A percentile compares a stretch with the other conserved stretches of the same genome.
These are phyloP conservation scores for Pseudopyricularia javanii DNA, from an alignment of 2,329 filamentous ascomycete genomes.

Conservation along the genomic window DNA sequence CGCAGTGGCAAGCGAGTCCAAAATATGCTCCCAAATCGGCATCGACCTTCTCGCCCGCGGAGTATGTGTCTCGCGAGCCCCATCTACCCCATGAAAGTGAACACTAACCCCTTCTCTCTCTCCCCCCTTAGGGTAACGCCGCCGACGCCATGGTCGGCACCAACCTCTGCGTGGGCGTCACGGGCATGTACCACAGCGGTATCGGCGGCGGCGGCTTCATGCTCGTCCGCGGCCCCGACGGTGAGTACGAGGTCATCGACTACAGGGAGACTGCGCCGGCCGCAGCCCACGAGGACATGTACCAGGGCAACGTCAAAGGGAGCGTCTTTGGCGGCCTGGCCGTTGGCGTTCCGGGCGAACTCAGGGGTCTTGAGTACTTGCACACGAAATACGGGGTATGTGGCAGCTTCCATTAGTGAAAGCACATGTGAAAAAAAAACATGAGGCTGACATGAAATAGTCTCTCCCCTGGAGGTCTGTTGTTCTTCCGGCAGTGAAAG, in stretches of 20 bases:
- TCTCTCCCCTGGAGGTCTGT: constrained; percentile 57
- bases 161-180: constrained; percentile 62
- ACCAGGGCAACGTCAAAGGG: constrained; percentile 51
- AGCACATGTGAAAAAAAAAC: not conserved
- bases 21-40: constrained; percentile 58
- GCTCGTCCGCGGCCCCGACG: constrained; percentile 60
- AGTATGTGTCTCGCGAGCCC: not conserved
- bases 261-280: constrained; percentile 82
- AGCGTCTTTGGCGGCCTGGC: constrained; percentile 65
- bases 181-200: constrained; percentile 68
- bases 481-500: constrained; percentile 58
- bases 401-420: not conserved
- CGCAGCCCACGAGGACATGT: constrained; percentile 78
- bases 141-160: constrained; percentile 66
- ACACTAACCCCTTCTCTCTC: not conserved
- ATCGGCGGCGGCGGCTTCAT: constrained; percentile 89
- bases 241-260: constrained; percentile 77
- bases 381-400: constrained; percentile 58
- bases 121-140: constrained; percentile 48
- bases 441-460: constrained; percentile 14
- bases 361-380: constrained; percentile 68
- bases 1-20: constrained; percentile 59
- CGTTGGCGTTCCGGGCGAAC: constrained; percentile 58
- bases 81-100: not conserved
- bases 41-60: constrained; percentile 38